Percentiles rank a stretch among this genome's conserved stretches.
Conservation (phyloP, 306 rosid species). For the Dalbergia oliveri region DNA sequence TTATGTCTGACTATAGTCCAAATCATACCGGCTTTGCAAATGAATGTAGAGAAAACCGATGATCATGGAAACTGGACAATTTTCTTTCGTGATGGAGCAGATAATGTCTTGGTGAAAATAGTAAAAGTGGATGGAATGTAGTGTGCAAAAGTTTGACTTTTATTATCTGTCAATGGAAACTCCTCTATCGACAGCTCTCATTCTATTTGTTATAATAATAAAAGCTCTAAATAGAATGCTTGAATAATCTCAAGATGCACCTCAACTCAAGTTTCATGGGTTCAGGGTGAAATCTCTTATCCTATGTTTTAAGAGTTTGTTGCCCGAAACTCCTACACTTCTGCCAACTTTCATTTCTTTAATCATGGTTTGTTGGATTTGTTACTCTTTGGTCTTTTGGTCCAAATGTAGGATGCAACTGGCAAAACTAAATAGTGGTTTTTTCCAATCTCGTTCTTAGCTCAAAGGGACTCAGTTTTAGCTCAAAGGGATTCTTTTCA, state of each 20-base stretch:
- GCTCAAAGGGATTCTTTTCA: neutral
- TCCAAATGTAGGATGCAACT: neutral
- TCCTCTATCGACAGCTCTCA: conserved; percentile 1
- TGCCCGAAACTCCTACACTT: neutral
- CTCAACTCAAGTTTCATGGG: neutral
- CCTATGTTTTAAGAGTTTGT: neutral
- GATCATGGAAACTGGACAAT: neutral
- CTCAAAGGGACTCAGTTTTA: neutral
- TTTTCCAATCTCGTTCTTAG: neutral
- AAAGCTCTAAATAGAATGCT: conserved; percentile 19
- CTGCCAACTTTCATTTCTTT: neutral
- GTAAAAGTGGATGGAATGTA: conserved; percentile 16
- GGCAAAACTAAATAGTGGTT: neutral
- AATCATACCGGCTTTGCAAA: neutral
- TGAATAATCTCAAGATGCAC: conserved; percentile 12
- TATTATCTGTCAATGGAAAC: conserved; percentile 11
- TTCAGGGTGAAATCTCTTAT: neutral
- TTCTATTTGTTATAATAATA: neutral
- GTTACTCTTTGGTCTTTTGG: neutral
- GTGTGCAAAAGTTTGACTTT: neutral
- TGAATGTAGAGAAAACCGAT: conserved; percentile 5
- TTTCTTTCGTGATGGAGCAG: neutral
- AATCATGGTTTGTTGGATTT: conserved; percentile 8
- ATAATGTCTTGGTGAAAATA: neutral
- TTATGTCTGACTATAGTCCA: conserved; percentile 12